These are phyloP conservation scores for Aspergillus sclerotioniger DNA, from an alignment of 495 filamentous ascomycete genomes.

Conservation along the genomic window DNA sequence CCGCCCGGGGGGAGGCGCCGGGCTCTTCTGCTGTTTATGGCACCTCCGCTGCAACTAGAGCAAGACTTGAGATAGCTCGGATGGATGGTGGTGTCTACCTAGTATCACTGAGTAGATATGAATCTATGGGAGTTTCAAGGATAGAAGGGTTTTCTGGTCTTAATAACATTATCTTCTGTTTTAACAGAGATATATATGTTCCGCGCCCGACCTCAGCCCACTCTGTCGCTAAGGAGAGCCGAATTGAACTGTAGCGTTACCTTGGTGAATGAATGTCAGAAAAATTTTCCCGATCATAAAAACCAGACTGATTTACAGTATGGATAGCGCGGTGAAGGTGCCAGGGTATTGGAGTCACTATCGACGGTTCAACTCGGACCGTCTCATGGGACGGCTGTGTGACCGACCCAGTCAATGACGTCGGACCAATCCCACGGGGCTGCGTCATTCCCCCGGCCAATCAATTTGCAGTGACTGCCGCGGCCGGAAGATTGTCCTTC, in stretches of 20 bases:
- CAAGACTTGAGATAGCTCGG: slow-evolving; percentile 12
- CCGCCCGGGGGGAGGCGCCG: slow-evolving; percentile 1
- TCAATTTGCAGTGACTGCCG: slow-evolving; percentile 1
- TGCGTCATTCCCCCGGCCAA: slow-evolving; percentile 11
- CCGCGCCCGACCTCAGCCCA: background rate
- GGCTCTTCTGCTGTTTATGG: slow-evolving; percentile 3
- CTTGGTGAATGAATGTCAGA: no score
- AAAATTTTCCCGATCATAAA: no score
- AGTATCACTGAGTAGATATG: slow-evolving; percentile 27
- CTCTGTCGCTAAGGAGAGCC: no score
- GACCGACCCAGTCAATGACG: slow-evolving; percentile 21
- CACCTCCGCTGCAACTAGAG: slow-evolving; percentile 18
- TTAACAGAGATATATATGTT: background rate
- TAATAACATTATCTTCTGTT: background rate
- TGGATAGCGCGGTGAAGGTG: no score
- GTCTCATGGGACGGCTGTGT: no score
- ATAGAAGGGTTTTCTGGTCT: background rate
- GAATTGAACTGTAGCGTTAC: no score
- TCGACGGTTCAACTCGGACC: no score
- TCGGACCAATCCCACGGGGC: slow-evolving; percentile 5
- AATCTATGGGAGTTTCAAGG: slow-evolving; percentile 18
- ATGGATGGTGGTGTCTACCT: slow-evolving; percentile 19
- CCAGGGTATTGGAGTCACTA: no score
- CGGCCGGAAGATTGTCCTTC: slow-evolving; percentile 20
- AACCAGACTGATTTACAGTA: no score